Evolutionary conservation across 805 yeast genomes (phyloP).

Genomic region (Jamesozyma lodderae): DNA sequence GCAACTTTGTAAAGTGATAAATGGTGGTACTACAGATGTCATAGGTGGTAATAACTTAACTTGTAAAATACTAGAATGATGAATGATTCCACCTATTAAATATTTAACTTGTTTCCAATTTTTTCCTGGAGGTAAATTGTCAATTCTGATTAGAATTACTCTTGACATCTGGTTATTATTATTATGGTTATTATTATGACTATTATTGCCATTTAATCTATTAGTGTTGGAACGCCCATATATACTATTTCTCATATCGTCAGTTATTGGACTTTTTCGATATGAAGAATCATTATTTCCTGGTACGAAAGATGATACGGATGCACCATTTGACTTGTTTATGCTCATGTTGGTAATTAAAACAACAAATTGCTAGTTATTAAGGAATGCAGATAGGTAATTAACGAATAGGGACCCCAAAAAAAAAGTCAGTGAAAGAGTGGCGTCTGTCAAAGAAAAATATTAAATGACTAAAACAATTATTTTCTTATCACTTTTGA

Average conservation of each 20-base stretch:
- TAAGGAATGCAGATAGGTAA: too few species aligned
- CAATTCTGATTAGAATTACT: slow-evolving; percentile 16
- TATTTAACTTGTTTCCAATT: slow-evolving; percentile 29
- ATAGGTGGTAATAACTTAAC: slow-evolving; percentile 27
- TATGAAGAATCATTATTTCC: neutral
- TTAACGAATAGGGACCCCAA: too few species aligned
- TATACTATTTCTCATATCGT: neutral
- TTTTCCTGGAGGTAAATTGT: slow-evolving; percentile 29
- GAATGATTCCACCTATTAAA: slow-evolving; percentile 28
- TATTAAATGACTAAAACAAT: neutral
- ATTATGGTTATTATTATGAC: neutral
- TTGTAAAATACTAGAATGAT: slow-evolving; percentile 23
- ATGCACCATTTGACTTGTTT: too few species aligned
- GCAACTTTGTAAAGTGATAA: slow-evolving; percentile 27
- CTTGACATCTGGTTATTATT: neutral
- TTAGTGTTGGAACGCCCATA: neutral
- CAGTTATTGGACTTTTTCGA: neutral
- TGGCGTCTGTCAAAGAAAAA: neutral
- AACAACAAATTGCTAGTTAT: too few species aligned
- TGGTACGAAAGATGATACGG: too few species aligned
- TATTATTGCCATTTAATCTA: too few species aligned
- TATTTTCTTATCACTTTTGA: neutral
- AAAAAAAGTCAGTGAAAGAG: neutral
- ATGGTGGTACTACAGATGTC: slow-evolving; percentile 28
- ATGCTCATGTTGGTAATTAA: too few species aligned